Evolutionary conservation across 2,329 filamentous ascomycete genomes (phyloP).

Genomic region (Ustulina deusta): DNA sequence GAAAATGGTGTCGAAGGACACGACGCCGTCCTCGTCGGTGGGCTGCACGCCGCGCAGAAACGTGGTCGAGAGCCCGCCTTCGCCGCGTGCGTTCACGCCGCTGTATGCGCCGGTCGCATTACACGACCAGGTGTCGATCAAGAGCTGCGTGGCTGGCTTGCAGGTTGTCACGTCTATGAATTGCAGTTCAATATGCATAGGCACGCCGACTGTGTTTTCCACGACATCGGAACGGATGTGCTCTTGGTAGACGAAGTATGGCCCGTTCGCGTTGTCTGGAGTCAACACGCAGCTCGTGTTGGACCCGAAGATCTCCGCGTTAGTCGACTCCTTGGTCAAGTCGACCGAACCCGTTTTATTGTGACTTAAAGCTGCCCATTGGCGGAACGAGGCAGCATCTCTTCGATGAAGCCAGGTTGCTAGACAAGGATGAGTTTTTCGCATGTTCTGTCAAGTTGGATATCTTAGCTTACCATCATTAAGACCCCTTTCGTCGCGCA

Average conservation of each 20-base stretch:
- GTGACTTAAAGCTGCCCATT: constrained; percentile 55
- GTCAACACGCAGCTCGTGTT: constrained; percentile 59
- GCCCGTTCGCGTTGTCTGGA: constrained; percentile 58
- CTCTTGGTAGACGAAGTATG: constrained; percentile 60
- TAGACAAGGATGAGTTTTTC: constrained; percentile 23
- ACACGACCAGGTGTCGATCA: constrained; percentile 61
- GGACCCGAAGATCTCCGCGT: constrained; percentile 53
- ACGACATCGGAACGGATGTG: constrained; percentile 56
- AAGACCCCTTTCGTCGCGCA: constrained; percentile 52
- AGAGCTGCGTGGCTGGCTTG: constrained; percentile 53
- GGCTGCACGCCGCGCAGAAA: constrained; percentile 62
- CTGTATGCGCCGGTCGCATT: constrained; percentile 61
- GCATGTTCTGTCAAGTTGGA: neutral
- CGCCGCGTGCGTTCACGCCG: constrained; percentile 46
- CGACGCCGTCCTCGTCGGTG: constrained; percentile 61
- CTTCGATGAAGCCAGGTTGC: constrained; percentile 51
- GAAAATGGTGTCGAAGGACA: constrained; percentile 61
- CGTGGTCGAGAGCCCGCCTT: constrained; percentile 56
- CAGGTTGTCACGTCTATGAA: constrained; percentile 61
- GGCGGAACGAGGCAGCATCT: constrained; percentile 52
- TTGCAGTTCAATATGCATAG: constrained; percentile 58
- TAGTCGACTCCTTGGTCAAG: constrained; percentile 50
- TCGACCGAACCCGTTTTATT: constrained; percentile 52
- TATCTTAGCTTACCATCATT: constrained; percentile 43
- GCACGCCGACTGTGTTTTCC: constrained; percentile 56